phyloP scores from a whole-genome alignment of 768 basidiomycete species.

The Mycena olivaceomarginata region DNA sequence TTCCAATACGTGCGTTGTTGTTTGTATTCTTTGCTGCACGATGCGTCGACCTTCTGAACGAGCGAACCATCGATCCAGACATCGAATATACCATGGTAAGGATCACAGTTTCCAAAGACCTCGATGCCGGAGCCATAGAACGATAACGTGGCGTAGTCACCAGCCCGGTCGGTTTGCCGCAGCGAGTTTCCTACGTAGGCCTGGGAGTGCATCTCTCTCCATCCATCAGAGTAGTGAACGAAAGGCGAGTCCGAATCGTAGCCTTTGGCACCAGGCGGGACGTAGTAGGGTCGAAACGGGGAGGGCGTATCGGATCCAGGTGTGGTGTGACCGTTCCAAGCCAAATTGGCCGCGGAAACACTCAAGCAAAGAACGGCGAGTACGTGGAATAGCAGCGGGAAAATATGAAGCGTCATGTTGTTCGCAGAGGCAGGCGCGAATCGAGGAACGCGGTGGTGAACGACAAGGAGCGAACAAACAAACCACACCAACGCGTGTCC shows the following conservation, averaged over 20 bases:
- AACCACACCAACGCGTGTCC: conserved; percentile 12
- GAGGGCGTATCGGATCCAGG: conserved; percentile 67
- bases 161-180: conserved; percentile 67
- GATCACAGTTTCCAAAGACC: conserved; percentile 82
- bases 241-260: conserved; percentile 83
- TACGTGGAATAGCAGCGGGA: conserved; percentile 41
- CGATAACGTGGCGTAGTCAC: conserved; percentile 72
- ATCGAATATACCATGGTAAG: conserved; percentile 70
- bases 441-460: neutral
- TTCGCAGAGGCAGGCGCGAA: neutral
- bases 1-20: conserved; percentile 83
- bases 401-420: conserved; percentile 26
- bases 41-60: conserved; percentile 67
- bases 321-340: conserved; percentile 83
- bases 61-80: conserved; percentile 77
- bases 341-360: conserved; percentile 59
- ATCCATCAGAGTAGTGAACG: conserved; percentile 77
- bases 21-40: conserved; percentile 58
- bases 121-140: conserved; percentile 88
- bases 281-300: conserved; percentile 81
- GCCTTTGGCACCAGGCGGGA: conserved; percentile 82
- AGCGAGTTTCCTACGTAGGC: conserved; percentile 71
- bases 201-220: conserved; percentile 73
- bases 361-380: conserved; percentile 34
- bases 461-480: conserved; percentile 12